Percentiles rank a stretch among this genome's conserved stretches.
phyloP scores from a whole-genome alignment of 2,329 filamentous ascomycete genomes.

The Albophoma yamanashiensis region DNA sequence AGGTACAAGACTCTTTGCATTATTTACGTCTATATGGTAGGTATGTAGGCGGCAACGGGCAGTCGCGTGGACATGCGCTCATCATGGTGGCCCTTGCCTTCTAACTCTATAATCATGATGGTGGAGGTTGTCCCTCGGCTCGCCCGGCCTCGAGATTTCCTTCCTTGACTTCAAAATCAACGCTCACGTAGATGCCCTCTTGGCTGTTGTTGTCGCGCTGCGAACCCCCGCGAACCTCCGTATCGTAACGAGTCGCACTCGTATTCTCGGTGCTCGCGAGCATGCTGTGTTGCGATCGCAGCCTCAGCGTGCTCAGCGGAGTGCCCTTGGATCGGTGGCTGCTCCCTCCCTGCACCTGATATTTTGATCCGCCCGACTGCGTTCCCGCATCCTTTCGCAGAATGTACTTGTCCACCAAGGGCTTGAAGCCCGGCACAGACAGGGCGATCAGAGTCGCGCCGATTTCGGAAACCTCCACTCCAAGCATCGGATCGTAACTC shows the following conservation, averaged over 20 bases:
- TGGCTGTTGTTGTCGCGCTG: slow-evolving; percentile 13
- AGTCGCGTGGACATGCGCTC: background rate
- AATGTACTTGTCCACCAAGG: slow-evolving; percentile 27
- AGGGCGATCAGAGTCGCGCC: slow-evolving; percentile 38
- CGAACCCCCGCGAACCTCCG: slow-evolving; percentile 10
- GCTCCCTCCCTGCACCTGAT: slow-evolving; percentile 6
- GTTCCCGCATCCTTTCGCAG: slow-evolving; percentile 12
- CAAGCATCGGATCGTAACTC: slow-evolving; percentile 39
- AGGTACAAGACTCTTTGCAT: too few species aligned
- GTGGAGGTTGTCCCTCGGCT: background rate
- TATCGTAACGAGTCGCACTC: slow-evolving; percentile 11
- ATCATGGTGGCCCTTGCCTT: background rate
- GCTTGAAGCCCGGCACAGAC: slow-evolving; percentile 38
- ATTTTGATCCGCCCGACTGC: slow-evolving; percentile 11
- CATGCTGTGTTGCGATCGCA: slow-evolving; percentile 17
- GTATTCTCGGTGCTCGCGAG: slow-evolving; percentile 15
- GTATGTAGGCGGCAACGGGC: too few species aligned
- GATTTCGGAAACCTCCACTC: slow-evolving; percentile 38
- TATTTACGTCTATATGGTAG: background rate
- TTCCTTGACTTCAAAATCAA: slow-evolving; percentile 25
- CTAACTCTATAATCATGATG: background rate
- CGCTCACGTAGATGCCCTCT: slow-evolving; percentile 22
- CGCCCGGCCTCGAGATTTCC: slow-evolving; percentile 2
- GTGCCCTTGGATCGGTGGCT: slow-evolving; percentile 13
- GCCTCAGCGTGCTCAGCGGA: slow-evolving; percentile 17